Base-by-base conservation (phyloP, 805 yeast species). In the Nakazawaea ambrosiae region DNA sequence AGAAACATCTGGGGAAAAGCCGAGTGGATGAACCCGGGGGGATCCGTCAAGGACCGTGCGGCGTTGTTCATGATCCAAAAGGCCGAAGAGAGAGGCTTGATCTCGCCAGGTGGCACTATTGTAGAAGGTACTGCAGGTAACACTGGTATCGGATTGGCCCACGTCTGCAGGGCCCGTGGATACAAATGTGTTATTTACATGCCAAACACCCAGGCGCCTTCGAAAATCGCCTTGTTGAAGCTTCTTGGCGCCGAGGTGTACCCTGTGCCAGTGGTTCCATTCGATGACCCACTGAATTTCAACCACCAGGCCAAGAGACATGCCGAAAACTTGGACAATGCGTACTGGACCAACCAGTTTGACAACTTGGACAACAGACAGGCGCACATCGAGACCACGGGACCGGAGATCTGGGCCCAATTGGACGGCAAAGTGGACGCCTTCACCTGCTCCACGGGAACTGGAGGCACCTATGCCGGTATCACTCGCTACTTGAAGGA, bases 51-150 rank as follows among this genome's bases (percentile, higher is more conserved):
- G 54, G 96, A 87, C 57, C 70, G 96, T 41, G 95, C 96, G 12
- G 96, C 95, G 0, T 64, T 82, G 26, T 85, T 64, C 51, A 68
- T 87, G 45, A 66, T 87, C 36, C 69, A 81, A 47, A 88, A 86
- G 46, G 96, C 96, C 20, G 96, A 87, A 54, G 54, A 57, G 25
- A 66, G 65, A 43, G 87, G 87, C 2, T 60, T 70, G 39, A 65
- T 87, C 40, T 55, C 62, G 41, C 75, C 87, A 4, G 92, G 94
- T 7, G 95, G 92, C 24, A 87, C 95, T 2, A 75, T 87, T 22
- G 89, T 87, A 14, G 96, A 87, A 59, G 95, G 95, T 6, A 86
- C 96, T 10, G 96, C 96, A 3, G 96, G 96, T 23, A 87, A 87
- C 61, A 87, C 96, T n/a, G 96, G 96, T 14, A 87, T 87, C 48